These are phyloP conservation scores for Sphagnum tenellum DNA, from an alignment of 225 moss, liverwort and hornwort genomes.

Conservation along the genomic window DNA sequence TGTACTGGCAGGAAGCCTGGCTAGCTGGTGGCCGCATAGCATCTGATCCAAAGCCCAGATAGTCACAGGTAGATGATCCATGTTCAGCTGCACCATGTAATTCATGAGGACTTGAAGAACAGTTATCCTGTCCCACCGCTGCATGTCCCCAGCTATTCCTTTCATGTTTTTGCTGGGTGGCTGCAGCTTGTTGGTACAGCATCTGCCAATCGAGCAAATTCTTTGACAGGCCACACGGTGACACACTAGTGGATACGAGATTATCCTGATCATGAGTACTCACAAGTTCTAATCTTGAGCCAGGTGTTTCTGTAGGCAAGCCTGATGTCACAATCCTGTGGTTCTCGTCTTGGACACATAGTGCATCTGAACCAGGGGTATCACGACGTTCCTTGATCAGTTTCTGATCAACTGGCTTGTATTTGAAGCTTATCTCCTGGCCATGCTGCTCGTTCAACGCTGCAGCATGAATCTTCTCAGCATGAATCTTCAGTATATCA, in stretches of 20 bases:
- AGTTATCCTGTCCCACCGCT: constrained; percentile 14
- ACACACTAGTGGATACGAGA: constrained; percentile 40
- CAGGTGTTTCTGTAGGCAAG: constrained; percentile 53
- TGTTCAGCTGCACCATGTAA: background rate
- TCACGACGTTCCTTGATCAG: constrained; percentile 40
- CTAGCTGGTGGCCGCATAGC: constrained; percentile 37
- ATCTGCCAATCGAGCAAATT: constrained; percentile 95
- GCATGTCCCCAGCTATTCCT: constrained; percentile 29
- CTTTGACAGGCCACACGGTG: constrained; percentile 41
- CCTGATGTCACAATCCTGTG: constrained; percentile 35
- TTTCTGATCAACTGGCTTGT: constrained; percentile 23
- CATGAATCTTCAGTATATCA: constrained; percentile 21
- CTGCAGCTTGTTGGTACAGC: constrained; percentile 63
- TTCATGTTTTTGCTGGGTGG: constrained; percentile 25
- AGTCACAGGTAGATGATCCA: constrained; percentile 13
- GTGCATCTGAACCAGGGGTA: constrained; percentile 14
- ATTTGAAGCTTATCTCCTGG: constrained; percentile 12
- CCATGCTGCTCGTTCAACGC: constrained; percentile 34
- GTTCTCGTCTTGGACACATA: constrained; percentile 33
- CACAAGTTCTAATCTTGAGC: background rate
- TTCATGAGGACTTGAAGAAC: no score
- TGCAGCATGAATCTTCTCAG: constrained; percentile 64
- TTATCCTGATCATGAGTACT: constrained; percentile 5
- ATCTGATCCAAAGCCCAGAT: constrained; percentile 22
- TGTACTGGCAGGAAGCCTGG: constrained; percentile 10